Evolutionary conservation across 306 rosid genomes (phyloP).

Genomic region (Vigna nakashimae): DNA sequence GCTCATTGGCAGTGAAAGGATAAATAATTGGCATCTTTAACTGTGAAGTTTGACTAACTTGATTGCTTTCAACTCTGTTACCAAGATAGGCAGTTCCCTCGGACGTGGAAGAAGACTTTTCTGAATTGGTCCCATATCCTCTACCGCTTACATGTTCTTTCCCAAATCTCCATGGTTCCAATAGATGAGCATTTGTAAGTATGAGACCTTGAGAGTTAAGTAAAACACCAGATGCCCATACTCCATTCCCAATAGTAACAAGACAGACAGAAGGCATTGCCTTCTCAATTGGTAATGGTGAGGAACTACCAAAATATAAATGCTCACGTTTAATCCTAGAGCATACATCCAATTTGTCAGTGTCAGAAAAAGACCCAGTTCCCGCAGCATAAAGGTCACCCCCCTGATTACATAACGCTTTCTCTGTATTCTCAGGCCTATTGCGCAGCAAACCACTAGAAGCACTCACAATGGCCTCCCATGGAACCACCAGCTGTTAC

Average conservation of each 20-base stretch:
- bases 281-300: constrained; percentile 65
- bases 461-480: constrained; percentile 85
- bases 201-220: constrained; percentile 81
- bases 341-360: constrained; percentile 42
- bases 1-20: constrained; percentile 51
- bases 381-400: constrained; percentile 46
- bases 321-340: constrained; percentile 39
- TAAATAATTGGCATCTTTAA: constrained; percentile 39
- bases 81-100: constrained; percentile 45
- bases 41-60: constrained; percentile 42
- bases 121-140: constrained; percentile 49
- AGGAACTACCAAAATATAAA: constrained; percentile 46
- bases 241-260: constrained; percentile 82
- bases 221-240: constrained; percentile 93
- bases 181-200: constrained; percentile 92
- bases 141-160: constrained; percentile 61
- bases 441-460: constrained; percentile 67
- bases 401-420: constrained; percentile 51
- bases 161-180: constrained; percentile 94
- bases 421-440: constrained; percentile 53
- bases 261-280: constrained; percentile 87
- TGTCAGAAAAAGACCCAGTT: constrained; percentile 41
- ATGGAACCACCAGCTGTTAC: constrained; percentile 96
- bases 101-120: constrained; percentile 39
- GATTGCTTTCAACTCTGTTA: constrained; percentile 45